Evolutionary conservation across 768 basidiomycete genomes (phyloP).

Genomic region (Agaricus blazei): DNA sequence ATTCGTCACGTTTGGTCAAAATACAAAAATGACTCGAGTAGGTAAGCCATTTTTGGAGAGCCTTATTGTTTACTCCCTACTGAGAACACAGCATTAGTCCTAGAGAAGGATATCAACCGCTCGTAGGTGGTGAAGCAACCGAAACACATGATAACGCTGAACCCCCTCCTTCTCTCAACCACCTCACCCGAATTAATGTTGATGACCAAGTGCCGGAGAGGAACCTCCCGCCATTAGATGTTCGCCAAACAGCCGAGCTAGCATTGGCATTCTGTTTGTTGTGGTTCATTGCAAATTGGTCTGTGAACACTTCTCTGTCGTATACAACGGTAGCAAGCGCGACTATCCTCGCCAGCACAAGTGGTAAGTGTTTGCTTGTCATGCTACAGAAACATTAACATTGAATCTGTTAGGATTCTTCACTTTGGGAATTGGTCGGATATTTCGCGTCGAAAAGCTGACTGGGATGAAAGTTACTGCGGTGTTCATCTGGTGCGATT

Average conservation of each 20-base stretch:
- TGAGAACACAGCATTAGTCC: constrained; percentile 6
- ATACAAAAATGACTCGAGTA: not conserved
- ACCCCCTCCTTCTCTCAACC: not conserved
- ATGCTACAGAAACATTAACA: not conserved
- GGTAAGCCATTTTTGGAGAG: not conserved
- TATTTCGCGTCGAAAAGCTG: constrained; percentile 78
- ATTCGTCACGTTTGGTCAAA: constrained; percentile 19
- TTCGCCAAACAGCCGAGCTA: constrained; percentile 70
- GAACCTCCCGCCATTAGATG: constrained; percentile 19
- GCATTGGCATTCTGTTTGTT: constrained; percentile 80
- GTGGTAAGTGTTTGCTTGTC: constrained; percentile 48
- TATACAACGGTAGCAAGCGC: constrained; percentile 94
- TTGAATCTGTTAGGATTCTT: constrained; percentile 73
- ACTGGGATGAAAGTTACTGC: constrained; percentile 70
- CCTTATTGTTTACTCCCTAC: not conserved
- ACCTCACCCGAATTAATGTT: not conserved
- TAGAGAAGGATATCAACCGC: constrained; percentile 20
- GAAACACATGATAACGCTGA: not conserved
- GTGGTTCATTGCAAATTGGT: constrained; percentile 96
- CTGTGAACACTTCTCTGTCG: constrained; percentile 75
- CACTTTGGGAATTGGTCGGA: constrained; percentile 76
- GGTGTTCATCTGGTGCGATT: constrained; percentile 68
- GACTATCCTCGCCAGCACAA: constrained; percentile 85
- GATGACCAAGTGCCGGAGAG: constrained; percentile 4
- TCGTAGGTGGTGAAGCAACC: constrained; percentile 10